phyloP scores from a whole-genome alignment of 1,284 basidiomycete genomes.

The Stygiomarasmius scandens region DNA sequence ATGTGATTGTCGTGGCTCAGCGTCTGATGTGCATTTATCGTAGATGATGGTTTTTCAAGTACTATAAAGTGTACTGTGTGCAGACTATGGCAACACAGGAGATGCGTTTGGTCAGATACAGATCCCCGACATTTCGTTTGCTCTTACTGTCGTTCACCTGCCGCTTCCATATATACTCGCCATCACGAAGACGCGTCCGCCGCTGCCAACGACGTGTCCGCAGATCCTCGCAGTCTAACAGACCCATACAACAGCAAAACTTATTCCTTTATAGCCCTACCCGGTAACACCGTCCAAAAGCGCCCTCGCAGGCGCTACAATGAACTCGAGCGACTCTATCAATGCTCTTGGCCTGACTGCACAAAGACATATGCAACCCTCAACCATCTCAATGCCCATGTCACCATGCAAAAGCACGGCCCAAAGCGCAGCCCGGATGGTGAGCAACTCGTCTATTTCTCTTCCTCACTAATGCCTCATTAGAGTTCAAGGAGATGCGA shows the following conservation, averaged over 20 bases:
- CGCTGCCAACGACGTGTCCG: too few species aligned
- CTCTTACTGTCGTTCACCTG: too few species aligned
- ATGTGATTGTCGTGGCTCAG: too few species aligned
- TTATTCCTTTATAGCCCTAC: conserved; percentile 79
- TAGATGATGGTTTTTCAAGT: too few species aligned
- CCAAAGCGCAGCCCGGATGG: conserved; percentile 81
- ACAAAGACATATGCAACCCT: conserved; percentile 86
- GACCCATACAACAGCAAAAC: conserved; percentile 54
- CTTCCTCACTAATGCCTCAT: conserved; percentile 10
- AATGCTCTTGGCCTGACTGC: conserved; percentile 83
- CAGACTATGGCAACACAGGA: too few species aligned
- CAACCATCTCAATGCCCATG: conserved; percentile 91
- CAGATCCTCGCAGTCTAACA: conserved; percentile 1
- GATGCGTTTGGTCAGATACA: too few species aligned
- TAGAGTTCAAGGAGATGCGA: conserved; percentile 97
- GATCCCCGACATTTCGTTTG: too few species aligned
- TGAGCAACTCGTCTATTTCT: conserved; percentile 39
- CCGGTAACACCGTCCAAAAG: conserved; percentile 80
- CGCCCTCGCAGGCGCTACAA: conserved; percentile 83
- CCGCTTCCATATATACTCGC: too few species aligned
- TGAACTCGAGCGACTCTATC: conserved; percentile 91
- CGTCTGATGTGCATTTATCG: too few species aligned
- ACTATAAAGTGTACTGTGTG: too few species aligned
- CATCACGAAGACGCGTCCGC: too few species aligned
- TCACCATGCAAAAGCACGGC: conserved; percentile 92